A percentile compares a stretch with the other conserved stretches of the same genome.
Evolutionary conservation across 108 stramenopile species (phyloP).

Genomic region (Cyclostephanos tholiformis): DNA sequence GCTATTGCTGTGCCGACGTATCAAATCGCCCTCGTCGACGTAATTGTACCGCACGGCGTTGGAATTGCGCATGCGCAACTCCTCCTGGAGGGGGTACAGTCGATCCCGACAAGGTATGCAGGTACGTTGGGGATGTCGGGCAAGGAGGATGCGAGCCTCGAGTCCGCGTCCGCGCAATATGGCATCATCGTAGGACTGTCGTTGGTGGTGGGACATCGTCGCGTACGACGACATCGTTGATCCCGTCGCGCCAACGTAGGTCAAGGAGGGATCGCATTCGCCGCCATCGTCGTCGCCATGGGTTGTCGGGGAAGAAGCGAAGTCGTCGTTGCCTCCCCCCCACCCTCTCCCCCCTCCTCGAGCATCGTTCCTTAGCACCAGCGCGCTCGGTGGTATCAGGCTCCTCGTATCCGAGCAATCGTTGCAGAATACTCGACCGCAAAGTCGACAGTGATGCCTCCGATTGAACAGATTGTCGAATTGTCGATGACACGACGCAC

Average conservation of each 20-base stretch:
- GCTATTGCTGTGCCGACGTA: slow-evolving; percentile 66
- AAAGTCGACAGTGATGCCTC: slow-evolving; percentile 87
- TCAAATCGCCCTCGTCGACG: slow-evolving; percentile 73
- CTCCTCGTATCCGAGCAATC: slow-evolving; percentile 61
- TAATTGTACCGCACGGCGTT: slow-evolving; percentile 87
- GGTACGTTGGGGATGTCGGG: slow-evolving; percentile 70
- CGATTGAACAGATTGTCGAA: slow-evolving; percentile 77
- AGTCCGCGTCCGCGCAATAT: slow-evolving; percentile 72
- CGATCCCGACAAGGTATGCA: slow-evolving; percentile 61
- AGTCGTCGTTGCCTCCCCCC: slow-evolving; percentile 23
- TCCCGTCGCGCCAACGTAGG: background rate
- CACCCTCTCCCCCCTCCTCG: slow-evolving; percentile 30
- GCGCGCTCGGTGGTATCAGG: slow-evolving; percentile 74
- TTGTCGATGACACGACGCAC: slow-evolving; percentile 53
- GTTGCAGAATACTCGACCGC: slow-evolving; percentile 84
- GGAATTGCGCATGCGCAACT: slow-evolving; percentile 64
- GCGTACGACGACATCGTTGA: slow-evolving; percentile 1
- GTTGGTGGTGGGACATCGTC: no score
- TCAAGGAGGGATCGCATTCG: slow-evolving; percentile 13
- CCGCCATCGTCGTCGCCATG: no score
- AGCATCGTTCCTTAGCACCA: slow-evolving; percentile 58
- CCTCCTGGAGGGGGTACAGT: slow-evolving; percentile 70
- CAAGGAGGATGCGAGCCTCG: slow-evolving; percentile 65
- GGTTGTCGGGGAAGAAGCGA: background rate
- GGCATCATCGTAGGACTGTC: slow-evolving; percentile 34